phyloP scores from a whole-genome alignment of 2,329 filamentous ascomycete species.

The Cladophialophora bantiana region DNA sequence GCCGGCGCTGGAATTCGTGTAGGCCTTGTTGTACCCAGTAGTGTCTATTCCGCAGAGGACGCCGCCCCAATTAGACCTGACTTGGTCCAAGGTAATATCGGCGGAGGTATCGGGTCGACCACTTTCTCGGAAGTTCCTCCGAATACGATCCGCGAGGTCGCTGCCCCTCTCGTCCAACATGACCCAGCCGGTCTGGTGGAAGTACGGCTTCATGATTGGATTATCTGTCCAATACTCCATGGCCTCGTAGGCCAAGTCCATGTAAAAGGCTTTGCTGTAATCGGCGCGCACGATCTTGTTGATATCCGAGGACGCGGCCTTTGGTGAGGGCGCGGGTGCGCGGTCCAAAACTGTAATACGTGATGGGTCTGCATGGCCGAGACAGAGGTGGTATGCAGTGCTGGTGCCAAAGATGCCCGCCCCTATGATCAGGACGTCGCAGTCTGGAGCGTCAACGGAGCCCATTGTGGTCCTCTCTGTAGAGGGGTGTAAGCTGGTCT shows the following conservation, averaged over 20 bases:
- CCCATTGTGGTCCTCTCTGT: slow-evolving; percentile 10
- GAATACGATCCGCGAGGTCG: slow-evolving; percentile 59
- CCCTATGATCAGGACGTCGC: slow-evolving; percentile 62
- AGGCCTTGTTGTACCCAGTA: slow-evolving; percentile 51
- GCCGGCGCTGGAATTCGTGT: slow-evolving; percentile 60
- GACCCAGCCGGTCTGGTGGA: slow-evolving; percentile 67
- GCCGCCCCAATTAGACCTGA: slow-evolving; percentile 51
- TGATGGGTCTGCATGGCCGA: slow-evolving; percentile 45
- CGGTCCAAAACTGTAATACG: slow-evolving; percentile 66
- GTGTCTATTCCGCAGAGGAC: slow-evolving; percentile 49
- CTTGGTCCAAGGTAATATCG: slow-evolving; percentile 54
- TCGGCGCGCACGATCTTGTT: slow-evolving; percentile 76
- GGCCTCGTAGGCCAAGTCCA: slow-evolving; percentile 69
- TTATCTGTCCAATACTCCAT: slow-evolving; percentile 67
- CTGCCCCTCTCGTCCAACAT: slow-evolving; percentile 60
- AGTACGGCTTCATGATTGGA: slow-evolving; percentile 62
- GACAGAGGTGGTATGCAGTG: slow-evolving; percentile 68
- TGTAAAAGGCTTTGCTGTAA: slow-evolving; percentile 70
- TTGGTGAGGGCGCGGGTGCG: slow-evolving; percentile 56
- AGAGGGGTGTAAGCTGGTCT: neutral
- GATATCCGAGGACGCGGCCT: slow-evolving; percentile 74
- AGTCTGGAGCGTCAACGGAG: slow-evolving; percentile 4
- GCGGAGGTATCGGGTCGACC: slow-evolving; percentile 51
- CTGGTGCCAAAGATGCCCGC: slow-evolving; percentile 71
- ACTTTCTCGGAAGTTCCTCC: slow-evolving; percentile 60